Percentiles rank a stretch among this genome's conserved stretches.
Evolutionary conservation across 2,329 filamentous ascomycete genomes (phyloP).

Genomic region (Gyromitra esculenta): DNA sequence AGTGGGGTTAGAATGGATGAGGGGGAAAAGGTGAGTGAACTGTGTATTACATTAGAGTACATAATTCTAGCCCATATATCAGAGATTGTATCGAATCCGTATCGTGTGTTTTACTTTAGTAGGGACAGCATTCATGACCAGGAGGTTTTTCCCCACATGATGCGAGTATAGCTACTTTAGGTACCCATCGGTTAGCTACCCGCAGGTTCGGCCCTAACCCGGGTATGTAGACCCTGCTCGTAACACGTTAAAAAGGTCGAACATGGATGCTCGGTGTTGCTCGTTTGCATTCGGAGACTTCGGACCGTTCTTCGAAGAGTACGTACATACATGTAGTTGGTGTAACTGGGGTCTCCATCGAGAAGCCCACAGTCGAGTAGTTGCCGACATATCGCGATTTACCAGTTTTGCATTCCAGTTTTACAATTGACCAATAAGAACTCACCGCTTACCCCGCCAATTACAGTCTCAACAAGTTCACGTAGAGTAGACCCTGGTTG

Average conservation of each 20-base stretch:
- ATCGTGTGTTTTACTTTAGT: not conserved
- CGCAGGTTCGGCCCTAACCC: conserved; percentile 34
- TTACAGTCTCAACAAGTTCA: conserved; percentile 1
- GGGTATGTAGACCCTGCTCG: conserved; percentile 40
- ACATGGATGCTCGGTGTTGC: conserved; percentile 32
- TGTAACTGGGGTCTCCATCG: conserved; percentile 36
- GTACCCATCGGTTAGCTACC: conserved; percentile 29
- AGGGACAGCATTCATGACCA: not conserved
- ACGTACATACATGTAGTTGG: conserved; percentile 20
- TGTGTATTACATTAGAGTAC: too few species aligned
- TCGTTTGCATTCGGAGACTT: conserved; percentile 26
- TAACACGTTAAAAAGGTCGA: conserved; percentile 28
- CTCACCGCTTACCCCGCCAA: conserved; percentile 34
- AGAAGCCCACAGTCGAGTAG: conserved; percentile 34
- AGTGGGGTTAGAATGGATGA: too few species aligned
- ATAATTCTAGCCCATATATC: too few species aligned
- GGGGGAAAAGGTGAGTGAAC: too few species aligned
- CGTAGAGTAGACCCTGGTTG: conserved; percentile 31
- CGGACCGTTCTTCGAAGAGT: conserved; percentile 24
- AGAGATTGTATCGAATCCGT: too few species aligned
- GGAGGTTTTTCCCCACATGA: not conserved
- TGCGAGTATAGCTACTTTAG: conserved; percentile 11
- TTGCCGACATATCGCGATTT: conserved; percentile 42
- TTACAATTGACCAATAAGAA: conserved; percentile 9
- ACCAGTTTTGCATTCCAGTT: conserved; percentile 8